Evolutionary conservation across 495 filamentous ascomycete species (phyloP).

Genomic region (Polyplosphaeria fusca): DNA sequence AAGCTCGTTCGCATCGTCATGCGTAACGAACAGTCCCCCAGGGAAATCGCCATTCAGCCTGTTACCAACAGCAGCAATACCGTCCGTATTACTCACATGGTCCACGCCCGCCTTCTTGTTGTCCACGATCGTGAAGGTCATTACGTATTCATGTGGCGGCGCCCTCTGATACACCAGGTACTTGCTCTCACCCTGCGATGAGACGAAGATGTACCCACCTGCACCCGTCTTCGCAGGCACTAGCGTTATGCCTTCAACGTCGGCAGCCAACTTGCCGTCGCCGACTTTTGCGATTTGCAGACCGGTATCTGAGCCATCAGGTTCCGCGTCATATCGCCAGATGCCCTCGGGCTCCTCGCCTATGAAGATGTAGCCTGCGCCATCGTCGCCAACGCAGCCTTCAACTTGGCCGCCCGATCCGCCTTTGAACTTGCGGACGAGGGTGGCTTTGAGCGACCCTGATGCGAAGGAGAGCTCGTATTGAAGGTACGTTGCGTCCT

Average conservation of each 20-base stretch:
- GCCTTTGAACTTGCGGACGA: background rate
- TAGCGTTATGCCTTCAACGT: conserved; percentile 2
- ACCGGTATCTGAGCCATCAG: background rate
- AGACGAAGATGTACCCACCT: conserved; percentile 1
- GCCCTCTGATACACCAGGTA: conserved; percentile 3
- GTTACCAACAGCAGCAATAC: conserved; percentile 3
- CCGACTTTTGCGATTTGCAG: conserved; percentile 2
- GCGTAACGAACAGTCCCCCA: conserved; percentile 1
- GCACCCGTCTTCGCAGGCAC: background rate
- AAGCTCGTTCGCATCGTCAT: conserved; percentile 10
- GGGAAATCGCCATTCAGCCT: conserved; percentile 3
- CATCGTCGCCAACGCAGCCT: conserved; percentile 8
- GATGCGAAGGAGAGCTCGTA: background rate
- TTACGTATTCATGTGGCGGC: conserved; percentile 6
- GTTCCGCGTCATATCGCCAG: conserved; percentile 2
- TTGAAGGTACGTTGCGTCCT: conserved; percentile 1
- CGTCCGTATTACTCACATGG: conserved; percentile 4
- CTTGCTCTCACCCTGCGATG: background rate
- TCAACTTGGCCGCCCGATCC: conserved; percentile 6
- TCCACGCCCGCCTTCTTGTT: background rate
- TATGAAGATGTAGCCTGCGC: conserved; percentile 1
- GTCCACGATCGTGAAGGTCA: conserved; percentile 8
- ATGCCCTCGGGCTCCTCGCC: conserved; percentile 6
- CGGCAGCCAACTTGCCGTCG: conserved; percentile 1
- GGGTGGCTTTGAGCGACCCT: background rate